Base-by-base conservation (phyloP, 306 rosid species). In the Psophocarpus tetragonolobus region DNA sequence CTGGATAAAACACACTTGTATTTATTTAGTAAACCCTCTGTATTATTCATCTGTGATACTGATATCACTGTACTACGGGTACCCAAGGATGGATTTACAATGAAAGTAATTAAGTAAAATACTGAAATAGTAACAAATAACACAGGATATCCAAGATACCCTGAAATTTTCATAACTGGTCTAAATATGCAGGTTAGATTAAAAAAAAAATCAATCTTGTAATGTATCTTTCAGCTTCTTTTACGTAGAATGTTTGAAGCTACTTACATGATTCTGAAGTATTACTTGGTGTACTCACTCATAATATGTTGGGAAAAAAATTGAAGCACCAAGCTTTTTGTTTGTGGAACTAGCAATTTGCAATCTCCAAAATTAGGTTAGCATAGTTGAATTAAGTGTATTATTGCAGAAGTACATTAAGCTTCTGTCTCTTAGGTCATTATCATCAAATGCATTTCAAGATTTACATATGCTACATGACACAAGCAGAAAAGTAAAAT, bases 401-500 rank as follows among this genome's bases (percentile, higher is more conserved):
- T 71, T 50, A 32, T 50, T 18, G 44, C 9, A 41, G 8, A 36
- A 64, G 58, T 60, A 14, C 42, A 17, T 23, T 32, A 60, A 15
- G 64, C 53, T 65, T 30, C 35, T 45, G 27, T 45, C 54, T 18
- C 71, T 70, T 30, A 3, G 15, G 35, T 56, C 63, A 70, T 44
- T 61, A 70, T 45, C 6, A 4, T 13, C 66, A 42, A 74, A 42
- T 74, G 71, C 71, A 74, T 23, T 42, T 63, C 63, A 33, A 47
- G 26, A 72, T 45, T 75, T 62, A 44, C 8, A 75, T 4, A 17
- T 47, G 47, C 70, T 44, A 60, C 47, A 61, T 30, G n/a, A n/a
- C n/a, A n/a, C n/a, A n/a, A n/a, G n/a, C n/a, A 60, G 20, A 75
- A 75, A 62, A 42, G 47, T 27, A 45, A 18, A 30, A 61, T 7